Evolutionary conservation across 2,329 filamentous ascomycete species (phyloP).

Genomic region (Neobulgaria alba): DNA sequence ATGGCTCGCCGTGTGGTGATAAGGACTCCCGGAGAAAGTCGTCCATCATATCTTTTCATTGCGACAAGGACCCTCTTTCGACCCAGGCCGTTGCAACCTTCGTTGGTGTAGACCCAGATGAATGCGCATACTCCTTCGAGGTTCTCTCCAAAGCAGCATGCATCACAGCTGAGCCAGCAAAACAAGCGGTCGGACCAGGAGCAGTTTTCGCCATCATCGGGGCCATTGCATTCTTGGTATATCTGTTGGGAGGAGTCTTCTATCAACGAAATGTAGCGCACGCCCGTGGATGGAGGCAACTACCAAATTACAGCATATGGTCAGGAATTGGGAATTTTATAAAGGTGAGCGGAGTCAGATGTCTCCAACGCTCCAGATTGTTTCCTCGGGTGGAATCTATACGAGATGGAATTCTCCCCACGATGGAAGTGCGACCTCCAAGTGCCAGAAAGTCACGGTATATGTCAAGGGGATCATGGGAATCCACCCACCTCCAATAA

Average conservation of each 20-base stretch:
- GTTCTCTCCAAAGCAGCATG: constrained; percentile 80
- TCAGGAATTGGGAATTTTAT: constrained; percentile 77
- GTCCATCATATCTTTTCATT: constrained; percentile 85
- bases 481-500: constrained; percentile 22
- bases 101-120: constrained; percentile 72
- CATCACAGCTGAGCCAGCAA: constrained; percentile 56
- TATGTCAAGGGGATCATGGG: constrained; percentile 22
- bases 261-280: constrained; percentile 94
- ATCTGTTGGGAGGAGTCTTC: constrained; percentile 84
- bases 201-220: constrained; percentile 84
- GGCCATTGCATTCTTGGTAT: constrained; percentile 69
- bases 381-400: constrained; percentile 26
- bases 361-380: constrained; percentile 19
- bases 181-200: constrained; percentile 61
- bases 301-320: constrained; percentile 94
- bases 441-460: constrained; percentile 13
- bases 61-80: constrained; percentile 70
- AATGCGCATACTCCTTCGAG: constrained; percentile 95
- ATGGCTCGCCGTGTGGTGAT: constrained; percentile 64
- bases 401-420: constrained; percentile 27
- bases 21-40: constrained; percentile 53
- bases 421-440: constrained; percentile 25
- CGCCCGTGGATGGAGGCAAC: constrained; percentile 87
- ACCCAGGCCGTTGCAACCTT: constrained; percentile 69
- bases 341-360: constrained; percentile 48